phyloP scores from a whole-genome alignment of 129 eudicot genomes.

The Lactuca saligna region DNA sequence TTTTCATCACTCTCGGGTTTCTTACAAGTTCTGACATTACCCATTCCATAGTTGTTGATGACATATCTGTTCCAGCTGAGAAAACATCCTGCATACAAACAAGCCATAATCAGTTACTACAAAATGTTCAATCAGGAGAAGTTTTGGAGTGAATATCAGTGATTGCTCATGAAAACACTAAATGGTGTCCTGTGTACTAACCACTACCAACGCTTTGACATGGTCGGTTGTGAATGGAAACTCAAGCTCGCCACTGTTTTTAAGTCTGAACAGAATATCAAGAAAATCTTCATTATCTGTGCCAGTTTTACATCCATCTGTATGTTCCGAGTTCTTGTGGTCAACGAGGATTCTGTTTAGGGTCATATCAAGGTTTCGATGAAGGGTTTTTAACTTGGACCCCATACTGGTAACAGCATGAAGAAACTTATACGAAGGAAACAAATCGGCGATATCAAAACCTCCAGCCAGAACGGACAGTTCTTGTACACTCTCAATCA shows the following conservation, averaged over 20 bases:
- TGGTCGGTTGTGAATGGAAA: slow-evolving; percentile 26
- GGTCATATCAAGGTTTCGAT: slow-evolving; percentile 10
- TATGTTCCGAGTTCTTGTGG: background rate
- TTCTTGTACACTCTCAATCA: slow-evolving; percentile 13
- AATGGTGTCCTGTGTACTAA: slow-evolving; percentile 1
- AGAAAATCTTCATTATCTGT: slow-evolving; percentile 16
- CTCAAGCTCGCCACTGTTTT: slow-evolving; percentile 17
- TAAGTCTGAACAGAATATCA: slow-evolving; percentile 35
- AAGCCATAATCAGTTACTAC: too few relatives aligned
- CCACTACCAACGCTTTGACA: slow-evolving; percentile 28
- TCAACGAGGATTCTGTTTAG: slow-evolving; percentile 16
- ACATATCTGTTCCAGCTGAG: slow-evolving; percentile 10
- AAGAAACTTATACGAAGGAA: slow-evolving; percentile 18
- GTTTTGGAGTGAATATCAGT: too few relatives aligned
- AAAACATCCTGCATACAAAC: background rate
- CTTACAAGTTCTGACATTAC: slow-evolving; percentile 7
- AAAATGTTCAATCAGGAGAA: too few relatives aligned
- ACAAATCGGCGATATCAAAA: background rate
- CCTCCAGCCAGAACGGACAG: slow-evolving; percentile 12
- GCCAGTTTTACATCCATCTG: background rate
- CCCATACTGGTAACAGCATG: slow-evolving; percentile 21
- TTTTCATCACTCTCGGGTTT: slow-evolving; percentile 12
- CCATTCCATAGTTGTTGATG: slow-evolving; percentile 20
- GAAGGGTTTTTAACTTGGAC: slow-evolving; percentile 20
- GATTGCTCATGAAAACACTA: background rate